Percentiles rank a stretch among this genome's conserved stretches.
phyloP scores from a whole-genome alignment of 129 eudicot species.

The Saposhnikovia divaricata region DNA sequence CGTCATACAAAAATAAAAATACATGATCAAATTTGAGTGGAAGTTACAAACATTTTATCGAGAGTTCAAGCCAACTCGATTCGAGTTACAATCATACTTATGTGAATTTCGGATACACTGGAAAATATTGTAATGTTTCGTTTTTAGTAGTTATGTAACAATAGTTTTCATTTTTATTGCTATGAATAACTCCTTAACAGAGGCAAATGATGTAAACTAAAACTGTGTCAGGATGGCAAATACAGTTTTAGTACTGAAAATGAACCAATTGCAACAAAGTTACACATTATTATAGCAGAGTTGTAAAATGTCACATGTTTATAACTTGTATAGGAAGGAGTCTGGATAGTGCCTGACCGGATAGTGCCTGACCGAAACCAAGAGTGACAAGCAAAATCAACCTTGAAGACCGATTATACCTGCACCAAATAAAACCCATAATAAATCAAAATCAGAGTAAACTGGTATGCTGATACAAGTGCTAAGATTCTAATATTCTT shows the following conservation, averaged over 20 bases:
- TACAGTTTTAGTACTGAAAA: background rate
- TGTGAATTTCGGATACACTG: too few relatives aligned
- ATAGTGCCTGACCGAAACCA: background rate
- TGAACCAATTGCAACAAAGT: background rate
- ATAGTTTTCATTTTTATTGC: too few relatives aligned
- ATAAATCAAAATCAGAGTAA: background rate
- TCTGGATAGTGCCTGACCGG: background rate
- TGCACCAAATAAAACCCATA: background rate
- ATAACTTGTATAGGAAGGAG: background rate
- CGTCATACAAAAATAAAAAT: too few relatives aligned
- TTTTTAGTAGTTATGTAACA: too few relatives aligned
- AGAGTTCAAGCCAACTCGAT: too few relatives aligned
- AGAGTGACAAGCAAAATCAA: constrained; percentile 8
- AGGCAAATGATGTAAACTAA: background rate
- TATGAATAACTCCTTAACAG: background rate
- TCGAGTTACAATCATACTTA: too few relatives aligned
- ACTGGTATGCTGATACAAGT: background rate
- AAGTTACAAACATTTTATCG: too few relatives aligned
- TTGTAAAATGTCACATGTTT: background rate
- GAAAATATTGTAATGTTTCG: too few relatives aligned
- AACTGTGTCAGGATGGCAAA: background rate
- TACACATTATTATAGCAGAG: background rate
- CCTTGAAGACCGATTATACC: constrained; percentile 61
- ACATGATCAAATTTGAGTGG: too few relatives aligned
- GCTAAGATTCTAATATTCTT: background rate